A percentile compares a stretch with the other conserved stretches of the same genome.
phyloP scores from a whole-genome alignment of 352 stramenopile species.

The Phytophthora agathidicida region DNA sequence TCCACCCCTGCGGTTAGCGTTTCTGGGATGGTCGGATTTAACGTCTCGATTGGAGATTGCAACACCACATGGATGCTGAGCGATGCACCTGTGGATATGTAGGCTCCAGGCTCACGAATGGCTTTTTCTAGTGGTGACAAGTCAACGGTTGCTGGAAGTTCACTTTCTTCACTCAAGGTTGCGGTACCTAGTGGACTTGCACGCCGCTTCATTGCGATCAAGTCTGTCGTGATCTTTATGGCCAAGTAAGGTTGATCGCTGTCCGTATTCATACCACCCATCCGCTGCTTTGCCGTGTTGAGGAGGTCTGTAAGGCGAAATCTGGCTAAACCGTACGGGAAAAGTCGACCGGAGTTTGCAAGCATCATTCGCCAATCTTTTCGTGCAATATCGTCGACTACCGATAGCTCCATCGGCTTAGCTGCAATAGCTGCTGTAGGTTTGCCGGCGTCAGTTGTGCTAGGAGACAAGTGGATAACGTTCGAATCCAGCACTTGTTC shows the following conservation, averaged over 20 bases:
- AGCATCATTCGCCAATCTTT: conserved; percentile 57
- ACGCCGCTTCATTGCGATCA: conserved; percentile 61
- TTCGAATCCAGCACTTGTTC: conserved; percentile 6
- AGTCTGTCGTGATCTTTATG: conserved; percentile 56
- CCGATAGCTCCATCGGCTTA: conserved; percentile 55
- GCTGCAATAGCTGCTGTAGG: not conserved
- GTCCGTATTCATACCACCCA: conserved; percentile 14
- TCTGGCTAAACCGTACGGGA: conserved; percentile 56
- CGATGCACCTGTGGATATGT: conserved; percentile 44
- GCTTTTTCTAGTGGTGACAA: conserved; percentile 44
- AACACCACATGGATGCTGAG: conserved; percentile 53
- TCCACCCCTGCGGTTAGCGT: not conserved
- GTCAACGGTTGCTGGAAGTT: conserved; percentile 26
- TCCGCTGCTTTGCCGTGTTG: conserved; percentile 27
- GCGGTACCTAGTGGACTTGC: conserved; percentile 48
- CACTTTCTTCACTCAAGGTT: conserved; percentile 29
- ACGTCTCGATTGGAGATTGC: conserved; percentile 37
- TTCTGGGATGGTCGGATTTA: not conserved
- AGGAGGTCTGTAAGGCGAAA: conserved; percentile 72
- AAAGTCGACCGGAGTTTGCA: conserved; percentile 44
- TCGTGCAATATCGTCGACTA: conserved; percentile 64
- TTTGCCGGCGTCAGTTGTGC: conserved; percentile 5
- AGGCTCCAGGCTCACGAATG: conserved; percentile 66
- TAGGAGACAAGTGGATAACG: conserved; percentile 7
- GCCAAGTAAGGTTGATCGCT: conserved; percentile 37